Evolutionary conservation across 73 alveolate genomes (phyloP).

Genomic region (Paramecium octaurelia): DNA sequence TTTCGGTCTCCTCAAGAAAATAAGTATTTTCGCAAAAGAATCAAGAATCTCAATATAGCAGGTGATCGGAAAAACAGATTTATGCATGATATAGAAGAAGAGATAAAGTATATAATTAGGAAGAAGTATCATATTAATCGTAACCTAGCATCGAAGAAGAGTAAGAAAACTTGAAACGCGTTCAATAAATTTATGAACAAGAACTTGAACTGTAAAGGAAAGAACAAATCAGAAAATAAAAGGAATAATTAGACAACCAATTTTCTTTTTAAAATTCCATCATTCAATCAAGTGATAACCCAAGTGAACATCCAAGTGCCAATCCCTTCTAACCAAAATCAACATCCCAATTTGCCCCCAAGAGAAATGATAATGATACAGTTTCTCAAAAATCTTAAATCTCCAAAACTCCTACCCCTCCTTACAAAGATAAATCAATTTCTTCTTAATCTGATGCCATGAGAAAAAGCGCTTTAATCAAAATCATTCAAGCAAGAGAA

Average conservation of each 20-base stretch:
- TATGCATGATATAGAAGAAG: slow-evolving; percentile 24
- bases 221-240: background rate
- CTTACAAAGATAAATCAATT: background rate
- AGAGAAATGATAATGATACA: slow-evolving; percentile 25
- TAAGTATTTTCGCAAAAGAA: background rate
- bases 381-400: slow-evolving; percentile 27
- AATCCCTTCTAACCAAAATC: slow-evolving; percentile 33
- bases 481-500: background rate
- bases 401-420: background rate
- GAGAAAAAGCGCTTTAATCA: background rate
- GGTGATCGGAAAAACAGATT: background rate
- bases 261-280: background rate
- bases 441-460: background rate
- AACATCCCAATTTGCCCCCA: slow-evolving; percentile 41
- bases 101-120: background rate
- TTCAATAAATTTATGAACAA: background rate
- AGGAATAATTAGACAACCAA: background rate
- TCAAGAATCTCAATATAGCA: background rate
- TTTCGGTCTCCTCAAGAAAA: background rate
- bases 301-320: background rate
- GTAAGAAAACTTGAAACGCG: background rate
- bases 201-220: background rate
- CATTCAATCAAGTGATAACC: background rate
- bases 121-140: background rate
- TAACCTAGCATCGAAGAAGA: background rate